phyloP scores from a whole-genome alignment of 2,329 filamentous ascomycete genomes.

The Paecilomyces sp. region DNA sequence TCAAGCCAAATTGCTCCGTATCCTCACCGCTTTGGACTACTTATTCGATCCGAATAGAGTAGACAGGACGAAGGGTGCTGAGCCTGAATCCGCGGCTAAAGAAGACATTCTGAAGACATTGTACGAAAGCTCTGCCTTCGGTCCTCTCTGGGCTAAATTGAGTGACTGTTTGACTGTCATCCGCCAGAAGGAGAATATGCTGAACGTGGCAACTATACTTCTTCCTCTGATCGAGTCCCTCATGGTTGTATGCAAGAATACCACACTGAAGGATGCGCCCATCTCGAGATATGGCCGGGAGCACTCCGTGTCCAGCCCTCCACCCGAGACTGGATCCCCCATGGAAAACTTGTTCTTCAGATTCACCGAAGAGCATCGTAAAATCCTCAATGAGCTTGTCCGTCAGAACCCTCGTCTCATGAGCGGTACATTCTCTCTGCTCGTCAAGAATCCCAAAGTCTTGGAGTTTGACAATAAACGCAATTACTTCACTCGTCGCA shows the following conservation, averaged over 20 bases:
- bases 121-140: slow-evolving; percentile 87
- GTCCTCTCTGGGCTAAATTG: slow-evolving; percentile 83
- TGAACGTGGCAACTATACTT: slow-evolving; percentile 93
- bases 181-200: slow-evolving; percentile 85
- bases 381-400: slow-evolving; percentile 95
- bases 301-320: slow-evolving; percentile 65
- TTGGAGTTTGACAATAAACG: slow-evolving; percentile 99
- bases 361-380: slow-evolving; percentile 95
- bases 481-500: slow-evolving; percentile 93
- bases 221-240: slow-evolving; percentile 90
- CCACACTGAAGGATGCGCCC: slow-evolving; percentile 64
- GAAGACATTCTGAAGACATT: slow-evolving; percentile 79
- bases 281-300: slow-evolving; percentile 53
- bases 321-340: slow-evolving; percentile 59
- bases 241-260: slow-evolving; percentile 99
- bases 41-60: slow-evolving; percentile 75
- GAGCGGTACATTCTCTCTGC: slow-evolving; percentile 91
- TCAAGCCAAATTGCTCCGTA: slow-evolving; percentile 88
- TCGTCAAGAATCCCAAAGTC: slow-evolving; percentile 98
- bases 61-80: slow-evolving; percentile 45
- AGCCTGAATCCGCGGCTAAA: slow-evolving; percentile 57
- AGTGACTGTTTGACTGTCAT: slow-evolving; percentile 85
- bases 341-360: slow-evolving; percentile 92
- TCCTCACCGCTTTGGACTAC: slow-evolving; percentile 90
- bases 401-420: slow-evolving; percentile 96